Percentiles rank a stretch among this genome's conserved stretches.
Evolutionary conservation across 805 yeast species (phyloP).

Genomic region (Candida montana): DNA sequence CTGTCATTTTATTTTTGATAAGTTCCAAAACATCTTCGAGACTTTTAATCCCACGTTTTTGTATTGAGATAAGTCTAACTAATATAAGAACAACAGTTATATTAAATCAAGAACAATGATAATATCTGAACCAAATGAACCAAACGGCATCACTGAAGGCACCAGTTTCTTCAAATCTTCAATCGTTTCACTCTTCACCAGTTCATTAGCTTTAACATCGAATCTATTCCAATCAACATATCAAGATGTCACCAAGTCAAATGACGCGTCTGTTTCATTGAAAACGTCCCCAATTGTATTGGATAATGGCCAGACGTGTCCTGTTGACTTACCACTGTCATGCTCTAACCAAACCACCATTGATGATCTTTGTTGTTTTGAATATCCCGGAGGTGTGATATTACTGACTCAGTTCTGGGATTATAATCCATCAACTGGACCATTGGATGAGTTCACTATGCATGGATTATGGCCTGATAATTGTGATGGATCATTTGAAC

Average conservation of each 20-base stretch:
- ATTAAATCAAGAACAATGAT: too few relatives aligned
- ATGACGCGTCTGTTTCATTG: not conserved
- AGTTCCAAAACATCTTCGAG: too few relatives aligned
- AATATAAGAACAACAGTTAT: too few relatives aligned
- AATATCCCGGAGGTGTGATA: constrained; percentile 78
- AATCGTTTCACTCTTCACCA: not conserved
- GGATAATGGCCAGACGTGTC: constrained; percentile 34
- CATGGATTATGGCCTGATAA: constrained; percentile 90
- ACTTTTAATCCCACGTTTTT: too few relatives aligned
- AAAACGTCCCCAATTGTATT: not conserved
- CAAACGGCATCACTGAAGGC: too few relatives aligned
- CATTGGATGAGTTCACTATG: constrained; percentile 63
- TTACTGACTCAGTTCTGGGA: constrained; percentile 94
- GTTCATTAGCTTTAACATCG: not conserved
- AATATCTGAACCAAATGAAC: too few relatives aligned
- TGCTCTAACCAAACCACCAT: constrained; percentile 53
- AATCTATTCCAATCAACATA: not conserved
- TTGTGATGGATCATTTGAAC: constrained; percentile 58
- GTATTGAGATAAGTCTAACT: too few relatives aligned
- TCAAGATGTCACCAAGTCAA: not conserved
- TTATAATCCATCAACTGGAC: constrained; percentile 68
- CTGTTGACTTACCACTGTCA: constrained; percentile 52
- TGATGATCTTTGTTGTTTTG: constrained; percentile 74
- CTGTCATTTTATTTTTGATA: not conserved
- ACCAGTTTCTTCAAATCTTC: not conserved